Percentiles rank a stretch among this genome's conserved stretches.
Evolutionary conservation across 2,329 filamentous ascomycete species (phyloP).

Genomic region (Cercospora beticola): DNA sequence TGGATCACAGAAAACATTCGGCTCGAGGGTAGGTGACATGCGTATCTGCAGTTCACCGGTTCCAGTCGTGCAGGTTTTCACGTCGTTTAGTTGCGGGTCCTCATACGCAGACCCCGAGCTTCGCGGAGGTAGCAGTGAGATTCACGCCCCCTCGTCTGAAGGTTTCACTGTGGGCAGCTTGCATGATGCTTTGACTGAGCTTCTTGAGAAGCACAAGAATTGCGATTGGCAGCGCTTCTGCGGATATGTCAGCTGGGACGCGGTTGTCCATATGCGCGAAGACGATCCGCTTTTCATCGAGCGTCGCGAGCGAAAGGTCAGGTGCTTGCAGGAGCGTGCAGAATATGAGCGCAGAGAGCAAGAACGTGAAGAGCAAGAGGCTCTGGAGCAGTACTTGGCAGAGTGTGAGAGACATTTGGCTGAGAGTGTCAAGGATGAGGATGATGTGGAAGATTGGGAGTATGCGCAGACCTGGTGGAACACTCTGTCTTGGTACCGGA

Average conservation of each 20-base stretch:
- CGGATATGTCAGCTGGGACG: not conserved
- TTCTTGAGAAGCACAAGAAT: not conserved
- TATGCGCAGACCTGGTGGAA: no score
- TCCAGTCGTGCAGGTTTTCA: no score
- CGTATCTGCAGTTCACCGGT: not conserved
- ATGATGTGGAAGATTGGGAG: no score
- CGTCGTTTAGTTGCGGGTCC: no score
- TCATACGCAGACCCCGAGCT: no score
- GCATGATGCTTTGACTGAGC: not conserved
- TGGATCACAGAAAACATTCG: not conserved
- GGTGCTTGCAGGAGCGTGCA: not conserved
- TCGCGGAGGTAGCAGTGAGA: not conserved
- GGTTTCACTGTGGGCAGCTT: not conserved
- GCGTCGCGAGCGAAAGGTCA: not conserved
- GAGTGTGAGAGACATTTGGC: no score
- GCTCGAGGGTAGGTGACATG: not conserved
- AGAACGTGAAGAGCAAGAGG: not conserved
- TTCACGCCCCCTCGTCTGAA: not conserved
- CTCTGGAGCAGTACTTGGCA: not conserved
- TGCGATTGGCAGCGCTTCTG: not conserved
- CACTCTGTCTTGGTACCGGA: no score
- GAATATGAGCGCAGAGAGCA: not conserved
- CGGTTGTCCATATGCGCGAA: not conserved
- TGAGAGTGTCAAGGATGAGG: no score
- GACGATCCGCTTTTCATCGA: not conserved